Percentiles rank a stretch among this genome's conserved stretches.
These are phyloP conservation scores for Saccharomycopsis capsularis DNA, from an alignment of 805 yeast genomes.

Conservation along the genomic window DNA sequence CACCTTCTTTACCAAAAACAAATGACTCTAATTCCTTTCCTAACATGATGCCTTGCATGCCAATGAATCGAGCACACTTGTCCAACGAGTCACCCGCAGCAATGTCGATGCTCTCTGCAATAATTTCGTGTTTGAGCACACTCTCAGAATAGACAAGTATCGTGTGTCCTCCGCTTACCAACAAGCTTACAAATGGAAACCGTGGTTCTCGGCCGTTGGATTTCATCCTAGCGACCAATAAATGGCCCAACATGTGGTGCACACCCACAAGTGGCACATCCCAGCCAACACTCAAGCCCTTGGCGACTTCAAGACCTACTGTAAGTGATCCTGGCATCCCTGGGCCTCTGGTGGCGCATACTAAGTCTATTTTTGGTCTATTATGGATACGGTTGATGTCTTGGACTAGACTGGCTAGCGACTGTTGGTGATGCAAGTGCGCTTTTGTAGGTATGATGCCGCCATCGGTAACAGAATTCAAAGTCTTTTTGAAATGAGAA, in stretches of 20 bases:
- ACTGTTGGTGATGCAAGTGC: constrained; percentile 63
- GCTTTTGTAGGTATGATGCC: constrained; percentile 90
- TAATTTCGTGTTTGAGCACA: constrained; percentile 58
- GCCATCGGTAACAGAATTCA: constrained; percentile 60
- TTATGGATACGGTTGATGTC: constrained; percentile 32
- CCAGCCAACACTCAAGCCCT: constrained; percentile 80
- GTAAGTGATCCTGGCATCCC: constrained; percentile 90
- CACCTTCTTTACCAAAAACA: constrained; percentile 30
- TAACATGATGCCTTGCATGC: constrained; percentile 67
- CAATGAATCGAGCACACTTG: constrained; percentile 83
- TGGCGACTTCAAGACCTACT: constrained; percentile 76
- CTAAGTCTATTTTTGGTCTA: constrained; percentile 50
- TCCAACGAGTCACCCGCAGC: constrained; percentile 94
- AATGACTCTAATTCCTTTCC: constrained; percentile 74
- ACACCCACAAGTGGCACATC: constrained; percentile 76
- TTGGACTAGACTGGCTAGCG: constrained; percentile 45
- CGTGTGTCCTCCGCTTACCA: constrained; percentile 94
- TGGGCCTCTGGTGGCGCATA: constrained; percentile 92
- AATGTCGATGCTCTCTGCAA: constrained; percentile 73
- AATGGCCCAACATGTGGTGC: constrained; percentile 94
- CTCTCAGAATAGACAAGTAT: constrained; percentile 66
- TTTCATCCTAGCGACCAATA: constrained; percentile 55
- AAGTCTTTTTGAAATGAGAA: constrained; percentile 55
- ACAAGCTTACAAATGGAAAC: constrained; percentile 66
- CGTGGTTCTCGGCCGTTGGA: constrained; percentile 37